Evolutionary conservation across 768 basidiomycete genomes (phyloP).

Genomic region (Lentinula sp.): DNA sequence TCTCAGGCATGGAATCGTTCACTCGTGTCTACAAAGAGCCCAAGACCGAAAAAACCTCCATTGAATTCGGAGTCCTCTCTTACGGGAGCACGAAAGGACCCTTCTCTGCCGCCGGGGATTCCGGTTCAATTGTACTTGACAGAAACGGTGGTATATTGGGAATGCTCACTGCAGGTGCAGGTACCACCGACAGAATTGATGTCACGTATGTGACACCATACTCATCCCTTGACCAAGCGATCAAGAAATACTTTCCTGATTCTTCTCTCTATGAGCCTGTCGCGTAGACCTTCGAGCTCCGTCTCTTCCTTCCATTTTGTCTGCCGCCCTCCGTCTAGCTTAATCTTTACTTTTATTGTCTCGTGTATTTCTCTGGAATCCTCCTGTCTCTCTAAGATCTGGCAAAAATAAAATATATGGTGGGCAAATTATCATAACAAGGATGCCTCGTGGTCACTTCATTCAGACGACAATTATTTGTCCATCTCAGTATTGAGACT

Average conservation of each 20-base stretch:
- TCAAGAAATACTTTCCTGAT: background rate
- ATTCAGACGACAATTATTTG: constrained; percentile 24
- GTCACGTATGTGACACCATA: constrained; percentile 29
- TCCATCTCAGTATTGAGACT: background rate
- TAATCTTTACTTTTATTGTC: too few relatives aligned
- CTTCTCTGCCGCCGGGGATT: constrained; percentile 31
- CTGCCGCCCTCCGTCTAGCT: too few relatives aligned
- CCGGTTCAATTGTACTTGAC: constrained; percentile 27
- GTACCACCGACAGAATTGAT: constrained; percentile 18
- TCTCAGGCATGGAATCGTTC: constrained; percentile 21
- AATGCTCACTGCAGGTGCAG: constrained; percentile 25
- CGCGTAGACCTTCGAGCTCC: too few relatives aligned
- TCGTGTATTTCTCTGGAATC: too few relatives aligned
- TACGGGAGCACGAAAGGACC: constrained; percentile 18
- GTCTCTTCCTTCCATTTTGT: too few relatives aligned
- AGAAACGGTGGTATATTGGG: constrained; percentile 25
- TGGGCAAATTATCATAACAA: too few relatives aligned
- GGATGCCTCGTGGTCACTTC: constrained; percentile 1
- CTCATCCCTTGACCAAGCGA: constrained; percentile 4
- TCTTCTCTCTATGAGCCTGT: background rate
- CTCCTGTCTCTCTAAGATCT: too few relatives aligned
- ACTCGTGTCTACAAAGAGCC: constrained; percentile 13
- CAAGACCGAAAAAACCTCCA: constrained; percentile 13
- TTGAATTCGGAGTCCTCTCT: constrained; percentile 21
- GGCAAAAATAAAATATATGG: too few relatives aligned